Percentiles rank a stretch among this genome's conserved stretches.
These are phyloP conservation scores for Cucurbita moschata DNA, from an alignment of 306 rosid genomes.

Conservation along the genomic window DNA sequence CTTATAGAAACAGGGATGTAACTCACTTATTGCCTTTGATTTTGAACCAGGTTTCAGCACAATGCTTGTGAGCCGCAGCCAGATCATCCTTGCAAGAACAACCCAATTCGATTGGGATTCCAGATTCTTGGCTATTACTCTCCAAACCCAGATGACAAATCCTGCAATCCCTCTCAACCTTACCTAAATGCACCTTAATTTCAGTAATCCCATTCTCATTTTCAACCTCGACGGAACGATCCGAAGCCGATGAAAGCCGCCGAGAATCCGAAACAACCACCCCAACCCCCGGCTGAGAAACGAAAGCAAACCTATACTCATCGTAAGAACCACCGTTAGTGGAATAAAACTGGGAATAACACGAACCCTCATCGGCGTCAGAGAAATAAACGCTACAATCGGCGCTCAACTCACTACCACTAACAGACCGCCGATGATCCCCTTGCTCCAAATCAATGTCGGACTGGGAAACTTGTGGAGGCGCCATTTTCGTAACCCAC, in stretches of 20 bases:
- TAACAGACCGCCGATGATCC: slow-evolving; percentile 22
- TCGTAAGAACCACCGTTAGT: slow-evolving; percentile 83
- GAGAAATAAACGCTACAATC: slow-evolving; percentile 61
- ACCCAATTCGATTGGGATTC: slow-evolving; percentile 75
- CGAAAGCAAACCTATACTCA: slow-evolving; percentile 53
- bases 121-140: slow-evolving; percentile 78
- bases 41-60: slow-evolving; percentile 98
- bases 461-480: slow-evolving; percentile 42
- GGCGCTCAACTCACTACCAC: slow-evolving; percentile 45
- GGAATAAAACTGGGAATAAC: slow-evolving; percentile 74
- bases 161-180: slow-evolving; percentile 77
- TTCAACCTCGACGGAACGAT: slow-evolving; percentile 50
- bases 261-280: slow-evolving; percentile 28
- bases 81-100: slow-evolving; percentile 89
- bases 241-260: slow-evolving; percentile 60
- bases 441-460: slow-evolving; percentile 63
- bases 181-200: slow-evolving; percentile 64
- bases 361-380: slow-evolving; percentile 80
- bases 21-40: slow-evolving; percentile 85
- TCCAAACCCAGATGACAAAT: slow-evolving; percentile 98
- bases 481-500: slow-evolving; percentile 27
- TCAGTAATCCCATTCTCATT: slow-evolving; percentile 48
- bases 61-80: slow-evolving; percentile 77
- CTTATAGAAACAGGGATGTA: slow-evolving; percentile 4
- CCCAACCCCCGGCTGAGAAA: slow-evolving; percentile 36